Evolutionary conservation across 148 eudicot genomes (phyloP).

Genomic region (Suaeda aralocaspica): DNA sequence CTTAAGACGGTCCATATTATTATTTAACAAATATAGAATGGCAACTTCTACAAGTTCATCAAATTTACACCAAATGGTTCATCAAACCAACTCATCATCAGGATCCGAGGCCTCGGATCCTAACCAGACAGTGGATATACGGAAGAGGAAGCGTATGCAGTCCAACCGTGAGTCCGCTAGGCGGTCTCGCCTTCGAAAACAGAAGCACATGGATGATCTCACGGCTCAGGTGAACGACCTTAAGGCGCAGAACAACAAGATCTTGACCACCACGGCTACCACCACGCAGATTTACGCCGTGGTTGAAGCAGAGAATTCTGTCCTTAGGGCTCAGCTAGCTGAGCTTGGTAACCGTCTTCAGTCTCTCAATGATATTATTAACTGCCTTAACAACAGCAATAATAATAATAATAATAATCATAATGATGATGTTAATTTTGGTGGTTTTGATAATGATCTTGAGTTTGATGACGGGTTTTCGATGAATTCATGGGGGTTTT

Average conservation of each 20-base stretch:
- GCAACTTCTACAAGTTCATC: background rate
- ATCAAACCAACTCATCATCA: slow-evolving; percentile 6
- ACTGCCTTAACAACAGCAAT: background rate
- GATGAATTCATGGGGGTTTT: slow-evolving; percentile 17
- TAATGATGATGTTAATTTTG: background rate
- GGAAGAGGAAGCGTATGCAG: slow-evolving; percentile 68
- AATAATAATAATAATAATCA: background rate
- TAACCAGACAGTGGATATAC: slow-evolving; percentile 22
- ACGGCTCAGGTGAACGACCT: slow-evolving; percentile 31
- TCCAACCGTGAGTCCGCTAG: slow-evolving; percentile 75
- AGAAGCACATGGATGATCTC: slow-evolving; percentile 54
- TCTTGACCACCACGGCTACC: slow-evolving; percentile 27
- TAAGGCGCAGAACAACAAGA: slow-evolving; percentile 36
- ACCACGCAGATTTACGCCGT: slow-evolving; percentile 39
- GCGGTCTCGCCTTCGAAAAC: slow-evolving; percentile 57
- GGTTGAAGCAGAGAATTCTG: slow-evolving; percentile 62
- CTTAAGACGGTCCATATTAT: no score
- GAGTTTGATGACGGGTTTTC: slow-evolving; percentile 26
- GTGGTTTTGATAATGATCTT: slow-evolving; percentile 13
- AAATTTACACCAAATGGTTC: no score
- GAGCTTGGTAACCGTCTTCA: slow-evolving; percentile 53
- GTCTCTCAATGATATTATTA: slow-evolving; percentile 49
- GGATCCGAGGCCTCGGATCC: background rate
- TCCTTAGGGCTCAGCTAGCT: slow-evolving; percentile 52
- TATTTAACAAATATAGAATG: background rate